Conservation (phyloP, 331 rosid genomes). For the Prunus yedoensis region DNA sequence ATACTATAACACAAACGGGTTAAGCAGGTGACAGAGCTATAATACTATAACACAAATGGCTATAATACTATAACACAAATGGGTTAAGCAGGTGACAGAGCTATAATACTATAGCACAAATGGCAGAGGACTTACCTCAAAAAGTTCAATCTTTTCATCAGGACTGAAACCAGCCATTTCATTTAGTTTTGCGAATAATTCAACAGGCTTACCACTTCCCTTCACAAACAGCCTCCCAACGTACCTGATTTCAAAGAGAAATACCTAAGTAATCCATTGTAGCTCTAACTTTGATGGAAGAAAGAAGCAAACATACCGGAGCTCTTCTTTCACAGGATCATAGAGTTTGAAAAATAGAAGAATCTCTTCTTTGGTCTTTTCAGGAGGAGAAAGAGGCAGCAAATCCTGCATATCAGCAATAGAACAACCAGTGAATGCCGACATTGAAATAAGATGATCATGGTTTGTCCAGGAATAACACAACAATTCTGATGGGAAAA, state of each 20-base stretch:
- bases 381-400: conserved; percentile 69
- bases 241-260: conserved; percentile 44
- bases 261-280: conserved; percentile 18
- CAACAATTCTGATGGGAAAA: background rate
- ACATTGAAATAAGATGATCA: background rate
- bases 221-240: conserved; percentile 86
- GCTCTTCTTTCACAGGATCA: conserved; percentile 82
- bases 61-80: background rate
- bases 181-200: conserved; percentile 62
- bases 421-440: background rate
- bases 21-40: background rate
- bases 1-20: background rate
- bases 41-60: background rate
- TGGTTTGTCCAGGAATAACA: background rate
- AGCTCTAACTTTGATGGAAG: background rate
- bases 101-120: background rate
- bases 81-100: background rate
- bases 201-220: conserved; percentile 69
- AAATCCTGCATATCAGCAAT: conserved; percentile 45
- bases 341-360: conserved; percentile 86
- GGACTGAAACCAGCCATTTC: conserved; percentile 84
- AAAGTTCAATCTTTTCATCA: conserved; percentile 80
- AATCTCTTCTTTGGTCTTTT: conserved; percentile 88
- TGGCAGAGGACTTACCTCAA: conserved; percentile 55
- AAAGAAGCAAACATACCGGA: conserved; percentile 51